Conservation (phyloP, 169 alveolate genomes). For the Cyclospora cayetanensis region DNA sequence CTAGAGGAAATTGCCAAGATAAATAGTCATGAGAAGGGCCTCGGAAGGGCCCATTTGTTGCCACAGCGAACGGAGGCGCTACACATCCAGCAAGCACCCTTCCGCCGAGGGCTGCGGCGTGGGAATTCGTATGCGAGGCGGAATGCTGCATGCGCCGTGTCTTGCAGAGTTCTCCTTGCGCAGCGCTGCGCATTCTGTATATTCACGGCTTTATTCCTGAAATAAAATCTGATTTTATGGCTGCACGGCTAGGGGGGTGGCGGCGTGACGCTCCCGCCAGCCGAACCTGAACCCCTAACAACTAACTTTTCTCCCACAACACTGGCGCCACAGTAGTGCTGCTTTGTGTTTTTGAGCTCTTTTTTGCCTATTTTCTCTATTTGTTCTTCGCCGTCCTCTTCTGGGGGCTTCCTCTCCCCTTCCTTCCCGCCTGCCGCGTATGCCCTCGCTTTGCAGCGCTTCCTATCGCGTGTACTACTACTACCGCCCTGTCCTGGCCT, state of each 20-base stretch:
- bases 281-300: constrained; percentile 44
- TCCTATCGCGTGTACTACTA: no score
- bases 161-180: constrained; percentile 61
- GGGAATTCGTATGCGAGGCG: no score
- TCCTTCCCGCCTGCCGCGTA: no score
- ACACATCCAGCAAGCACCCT: no score
- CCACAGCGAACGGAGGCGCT: no score
- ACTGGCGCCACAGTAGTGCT: constrained; percentile 61
- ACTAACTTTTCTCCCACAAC: constrained; percentile 6
- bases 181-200: background rate
- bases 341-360: background rate
- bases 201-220: constrained; percentile 47
- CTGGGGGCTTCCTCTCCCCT: constrained; percentile 50
- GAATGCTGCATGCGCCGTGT: constrained; percentile 66
- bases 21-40: no score
- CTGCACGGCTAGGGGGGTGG: constrained; percentile 64
- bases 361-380: constrained; percentile 13
- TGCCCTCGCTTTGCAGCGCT: no score
- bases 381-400: constrained; percentile 29
- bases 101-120: no score
- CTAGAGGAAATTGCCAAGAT: no score
- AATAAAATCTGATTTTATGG: constrained; percentile 45
- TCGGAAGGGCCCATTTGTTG: no score
- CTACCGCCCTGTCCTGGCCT: no score
- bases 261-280: constrained; percentile 43